Percentiles rank a stretch among this genome's conserved stretches.
phyloP scores from a whole-genome alignment of 2,329 filamentous ascomycete species.

The Phyllosticta citribraziliensis region DNA sequence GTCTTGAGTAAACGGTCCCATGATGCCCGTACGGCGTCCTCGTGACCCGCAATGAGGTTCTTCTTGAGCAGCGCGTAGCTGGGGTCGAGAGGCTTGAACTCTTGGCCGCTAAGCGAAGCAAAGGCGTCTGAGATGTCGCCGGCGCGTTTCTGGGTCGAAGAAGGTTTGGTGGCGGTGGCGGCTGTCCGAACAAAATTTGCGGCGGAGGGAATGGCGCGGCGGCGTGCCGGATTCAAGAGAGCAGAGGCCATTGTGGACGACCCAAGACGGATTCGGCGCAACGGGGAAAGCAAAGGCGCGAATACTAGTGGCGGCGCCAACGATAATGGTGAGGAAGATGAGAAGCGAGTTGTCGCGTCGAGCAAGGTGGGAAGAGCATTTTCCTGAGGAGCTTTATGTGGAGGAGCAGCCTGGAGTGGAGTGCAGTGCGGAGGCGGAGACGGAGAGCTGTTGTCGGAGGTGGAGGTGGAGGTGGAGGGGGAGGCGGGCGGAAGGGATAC shows the following conservation, averaged over 20 bases:
- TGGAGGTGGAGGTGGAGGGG: background rate
- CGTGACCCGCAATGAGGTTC: conserved; percentile 36
- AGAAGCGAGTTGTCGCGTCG: background rate
- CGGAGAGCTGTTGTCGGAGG: background rate
- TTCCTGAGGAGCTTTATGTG: background rate
- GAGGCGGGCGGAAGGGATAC: background rate
- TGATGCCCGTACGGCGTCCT: conserved; percentile 37
- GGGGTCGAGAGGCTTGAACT: conserved; percentile 34
- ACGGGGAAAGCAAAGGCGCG: background rate
- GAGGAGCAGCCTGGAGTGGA: background rate
- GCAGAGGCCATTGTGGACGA: conserved; percentile 6
- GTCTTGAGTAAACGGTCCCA: conserved; percentile 37
- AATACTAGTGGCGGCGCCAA: background rate
- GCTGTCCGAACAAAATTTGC: conserved; percentile 14
- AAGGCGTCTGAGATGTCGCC: conserved; percentile 44
- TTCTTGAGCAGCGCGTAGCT: conserved; percentile 38
- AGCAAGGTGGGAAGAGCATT: background rate
- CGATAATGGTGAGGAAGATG: background rate
- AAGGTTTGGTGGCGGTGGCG: conserved; percentile 15
- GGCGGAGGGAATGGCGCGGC: background rate
- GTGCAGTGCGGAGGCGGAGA: background rate
- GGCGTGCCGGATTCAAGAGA: conserved; percentile 20
- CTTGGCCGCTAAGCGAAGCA: conserved; percentile 37
- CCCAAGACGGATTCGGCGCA: background rate
- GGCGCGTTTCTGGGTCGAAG: conserved; percentile 31